Percentiles rank a stretch among this genome's conserved stretches.
Conservation (phyloP, 1,139 yeast genomes). For the Meyerozyma smithsonii region DNA sequence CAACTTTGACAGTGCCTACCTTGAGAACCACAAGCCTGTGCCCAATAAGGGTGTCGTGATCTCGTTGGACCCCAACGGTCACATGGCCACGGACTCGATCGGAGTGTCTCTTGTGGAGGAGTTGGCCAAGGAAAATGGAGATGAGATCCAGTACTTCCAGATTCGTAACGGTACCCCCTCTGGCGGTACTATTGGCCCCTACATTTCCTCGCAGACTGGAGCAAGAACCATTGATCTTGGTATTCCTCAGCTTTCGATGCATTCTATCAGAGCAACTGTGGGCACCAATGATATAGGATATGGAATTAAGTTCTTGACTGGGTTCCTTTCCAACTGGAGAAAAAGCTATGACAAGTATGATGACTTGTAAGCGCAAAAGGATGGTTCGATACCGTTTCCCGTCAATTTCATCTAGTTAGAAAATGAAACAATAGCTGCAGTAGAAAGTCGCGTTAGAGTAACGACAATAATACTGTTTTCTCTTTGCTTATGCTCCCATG, state of each 20-base stretch:
- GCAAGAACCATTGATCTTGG: slow-evolving; percentile 76
- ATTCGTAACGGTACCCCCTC: slow-evolving; percentile 68
- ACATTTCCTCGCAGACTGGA: slow-evolving; percentile 60
- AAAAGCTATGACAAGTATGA: slow-evolving; percentile 39
- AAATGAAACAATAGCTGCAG: no score
- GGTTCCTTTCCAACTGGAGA: slow-evolving; percentile 61
- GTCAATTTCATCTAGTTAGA: no score
- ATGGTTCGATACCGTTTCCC: background rate
- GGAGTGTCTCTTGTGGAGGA: slow-evolving; percentile 65
- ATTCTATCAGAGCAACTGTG: slow-evolving; percentile 70
- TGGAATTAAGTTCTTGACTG: slow-evolving; percentile 60
- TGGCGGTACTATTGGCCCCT: slow-evolving; percentile 82
- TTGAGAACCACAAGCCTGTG: slow-evolving; percentile 69
- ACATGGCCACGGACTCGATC: slow-evolving; percentile 75
- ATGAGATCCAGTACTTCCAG: slow-evolving; percentile 63
- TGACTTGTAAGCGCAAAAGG: slow-evolving; percentile 22
- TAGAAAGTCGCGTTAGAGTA: no score
- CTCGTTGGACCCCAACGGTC: slow-evolving; percentile 71
- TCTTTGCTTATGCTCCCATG: no score
- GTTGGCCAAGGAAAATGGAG: slow-evolving; percentile 57
- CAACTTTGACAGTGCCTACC: slow-evolving; percentile 55
- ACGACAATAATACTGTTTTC: no score
- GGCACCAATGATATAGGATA: slow-evolving; percentile 68
- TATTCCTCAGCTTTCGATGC: slow-evolving; percentile 77
- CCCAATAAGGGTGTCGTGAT: slow-evolving; percentile 74